Evolutionary conservation across 495 filamentous ascomycete species (phyloP).

Genomic region (Podospora fimiseda): DNA sequence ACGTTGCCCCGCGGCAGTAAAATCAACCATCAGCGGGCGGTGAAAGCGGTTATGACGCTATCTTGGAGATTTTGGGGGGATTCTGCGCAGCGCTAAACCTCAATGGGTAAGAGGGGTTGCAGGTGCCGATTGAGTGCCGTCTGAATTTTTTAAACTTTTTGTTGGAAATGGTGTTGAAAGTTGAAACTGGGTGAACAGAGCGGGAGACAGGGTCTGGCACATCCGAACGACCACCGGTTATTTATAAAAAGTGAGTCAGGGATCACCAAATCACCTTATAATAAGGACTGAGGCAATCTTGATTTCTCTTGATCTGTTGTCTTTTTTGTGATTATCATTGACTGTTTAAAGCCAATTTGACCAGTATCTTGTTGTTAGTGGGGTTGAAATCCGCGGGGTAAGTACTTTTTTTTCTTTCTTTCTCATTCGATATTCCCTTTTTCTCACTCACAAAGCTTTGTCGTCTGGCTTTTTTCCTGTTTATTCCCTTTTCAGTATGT

Average conservation of each 20-base stretch:
- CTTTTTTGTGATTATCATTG: background rate
- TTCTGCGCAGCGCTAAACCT: conserved; percentile 15
- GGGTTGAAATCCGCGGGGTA: conserved; percentile 19
- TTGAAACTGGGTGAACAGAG: background rate
- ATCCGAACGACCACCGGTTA: conserved; percentile 6
- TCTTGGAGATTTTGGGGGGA: too few species aligned
- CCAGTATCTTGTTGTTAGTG: conserved; percentile 8
- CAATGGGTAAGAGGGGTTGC: conserved; percentile 24
- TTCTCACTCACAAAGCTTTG: too few species aligned
- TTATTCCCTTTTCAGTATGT: too few species aligned
- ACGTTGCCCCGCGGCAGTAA: conserved; percentile 28
- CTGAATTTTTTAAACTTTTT: conserved; percentile 7
- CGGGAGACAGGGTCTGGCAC: background rate
- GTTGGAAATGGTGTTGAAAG: background rate
- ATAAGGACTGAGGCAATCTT: background rate
- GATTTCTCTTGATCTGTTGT: background rate
- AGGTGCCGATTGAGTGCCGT: background rate
- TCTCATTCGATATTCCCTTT: too few species aligned
- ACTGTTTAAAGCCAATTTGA: background rate
- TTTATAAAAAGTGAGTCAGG: conserved; percentile 4
- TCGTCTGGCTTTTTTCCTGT: too few species aligned
- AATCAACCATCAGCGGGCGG: conserved; percentile 21
- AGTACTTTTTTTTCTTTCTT: too few species aligned
- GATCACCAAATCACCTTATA: conserved; percentile 1
- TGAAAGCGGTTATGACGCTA: conserved; percentile 22